A percentile compares a stretch with the other conserved stretches of the same genome.
Conservation (phyloP, 2,329 filamentous ascomycete species). For the Neurospora sp. region DNA sequence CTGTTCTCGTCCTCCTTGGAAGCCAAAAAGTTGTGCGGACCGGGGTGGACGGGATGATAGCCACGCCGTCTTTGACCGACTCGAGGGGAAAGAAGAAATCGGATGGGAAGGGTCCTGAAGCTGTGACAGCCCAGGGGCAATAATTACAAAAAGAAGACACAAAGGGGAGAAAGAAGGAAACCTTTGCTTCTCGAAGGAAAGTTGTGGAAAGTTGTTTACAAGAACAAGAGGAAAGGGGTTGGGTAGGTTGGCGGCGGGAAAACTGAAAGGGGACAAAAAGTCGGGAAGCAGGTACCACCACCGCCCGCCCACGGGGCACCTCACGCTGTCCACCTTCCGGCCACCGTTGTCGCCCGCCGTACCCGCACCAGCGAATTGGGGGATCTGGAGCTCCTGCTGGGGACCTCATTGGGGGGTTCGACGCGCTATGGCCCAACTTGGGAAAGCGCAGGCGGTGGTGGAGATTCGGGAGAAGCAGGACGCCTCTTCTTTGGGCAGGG, state of each 20-base stretch:
- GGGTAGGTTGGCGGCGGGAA: background rate
- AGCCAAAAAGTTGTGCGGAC: background rate
- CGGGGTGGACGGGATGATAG: background rate
- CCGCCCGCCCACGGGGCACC: too few relatives aligned
- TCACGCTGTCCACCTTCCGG: too few relatives aligned
- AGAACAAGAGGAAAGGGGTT: background rate
- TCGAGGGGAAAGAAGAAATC: background rate
- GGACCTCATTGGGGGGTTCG: background rate
- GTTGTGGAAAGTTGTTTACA: background rate
- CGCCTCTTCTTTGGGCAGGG: background rate
- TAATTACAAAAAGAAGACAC: background rate
- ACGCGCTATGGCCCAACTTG: background rate
- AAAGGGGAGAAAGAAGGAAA: background rate
- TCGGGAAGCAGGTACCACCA: background rate
- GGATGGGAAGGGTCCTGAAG: background rate
- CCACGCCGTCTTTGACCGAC: background rate
- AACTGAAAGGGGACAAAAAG: background rate
- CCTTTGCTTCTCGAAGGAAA: background rate
- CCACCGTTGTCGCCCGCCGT: background rate
- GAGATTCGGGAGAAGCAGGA: background rate
- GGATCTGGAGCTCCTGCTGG: background rate
- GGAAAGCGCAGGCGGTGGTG: background rate
- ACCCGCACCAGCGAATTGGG: background rate
- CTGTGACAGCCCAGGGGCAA: background rate
- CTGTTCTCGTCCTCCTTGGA: background rate